These are phyloP conservation scores for Suillus discolor DNA, from an alignment of 768 basidiomycete genomes.

Conservation along the genomic window DNA sequence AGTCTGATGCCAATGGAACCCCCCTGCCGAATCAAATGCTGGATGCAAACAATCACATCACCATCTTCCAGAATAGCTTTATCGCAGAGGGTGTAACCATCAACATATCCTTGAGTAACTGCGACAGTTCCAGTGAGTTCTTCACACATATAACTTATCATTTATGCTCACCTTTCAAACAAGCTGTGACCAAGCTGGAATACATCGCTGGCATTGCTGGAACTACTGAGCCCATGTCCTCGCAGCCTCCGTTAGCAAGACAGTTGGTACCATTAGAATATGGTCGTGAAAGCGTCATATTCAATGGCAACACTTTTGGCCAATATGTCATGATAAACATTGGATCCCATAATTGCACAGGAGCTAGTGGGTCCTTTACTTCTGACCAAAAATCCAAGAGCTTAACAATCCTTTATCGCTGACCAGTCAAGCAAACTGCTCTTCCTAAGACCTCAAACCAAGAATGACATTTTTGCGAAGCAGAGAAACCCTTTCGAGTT, in stretches of 20 bases:
- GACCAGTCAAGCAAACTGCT: background rate
- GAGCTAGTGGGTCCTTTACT: background rate
- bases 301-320: background rate
- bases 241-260: too few species aligned
- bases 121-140: background rate
- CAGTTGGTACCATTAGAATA: background rate
- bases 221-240: background rate
- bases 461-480: background rate
- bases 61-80: background rate
- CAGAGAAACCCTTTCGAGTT: background rate
- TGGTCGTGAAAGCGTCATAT: background rate
- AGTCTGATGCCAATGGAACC: background rate
- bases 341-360: background rate
- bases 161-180: background rate
- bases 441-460: background rate
- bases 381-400: background rate
- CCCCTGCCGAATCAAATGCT: background rate
- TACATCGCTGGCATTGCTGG: background rate
- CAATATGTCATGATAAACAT: background rate
- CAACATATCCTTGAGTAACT: background rate
- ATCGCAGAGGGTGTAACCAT: background rate
- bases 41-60: background rate
- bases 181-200: background rate
- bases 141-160: background rate
- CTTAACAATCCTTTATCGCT: background rate